Evolutionary conservation across 805 yeast genomes (phyloP).

Genomic region (Candida dendrica): DNA sequence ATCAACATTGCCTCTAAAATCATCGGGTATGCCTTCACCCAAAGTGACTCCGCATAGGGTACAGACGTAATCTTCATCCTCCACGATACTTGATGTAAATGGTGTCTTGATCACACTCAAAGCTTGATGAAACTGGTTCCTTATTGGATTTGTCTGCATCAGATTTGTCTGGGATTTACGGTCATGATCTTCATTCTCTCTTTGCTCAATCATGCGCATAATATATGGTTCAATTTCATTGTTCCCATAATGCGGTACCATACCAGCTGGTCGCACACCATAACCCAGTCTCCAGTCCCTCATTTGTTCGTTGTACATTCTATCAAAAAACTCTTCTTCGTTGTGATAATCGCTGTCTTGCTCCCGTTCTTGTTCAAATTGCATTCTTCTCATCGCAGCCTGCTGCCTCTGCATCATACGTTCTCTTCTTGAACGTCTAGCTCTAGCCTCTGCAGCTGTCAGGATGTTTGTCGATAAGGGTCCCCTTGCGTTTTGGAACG

Average conservation of each 20-base stretch:
- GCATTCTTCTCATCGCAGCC: too few species aligned
- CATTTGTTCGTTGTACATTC: too few species aligned
- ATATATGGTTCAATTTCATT: conserved; percentile 9
- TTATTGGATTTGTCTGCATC: conserved; percentile 1
- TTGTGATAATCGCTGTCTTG: too few species aligned
- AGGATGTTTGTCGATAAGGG: background rate
- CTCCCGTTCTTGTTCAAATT: too few species aligned
- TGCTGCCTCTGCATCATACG: too few species aligned
- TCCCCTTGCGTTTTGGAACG: background rate
- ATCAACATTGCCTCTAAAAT: conserved; percentile 28
- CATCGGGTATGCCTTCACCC: conserved; percentile 67
- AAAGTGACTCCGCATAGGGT: conserved; percentile 63
- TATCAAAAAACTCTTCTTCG: background rate
- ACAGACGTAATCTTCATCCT: conserved; percentile 42
- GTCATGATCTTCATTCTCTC: conserved; percentile 13
- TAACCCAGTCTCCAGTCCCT: too few species aligned
- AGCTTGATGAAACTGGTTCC: background rate
- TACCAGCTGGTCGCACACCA: too few species aligned
- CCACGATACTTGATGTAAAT: conserved; percentile 21
- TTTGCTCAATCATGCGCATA: conserved; percentile 10
- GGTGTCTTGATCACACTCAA: conserved; percentile 6
- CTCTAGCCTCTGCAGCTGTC: background rate
- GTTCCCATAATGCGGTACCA: background rate
- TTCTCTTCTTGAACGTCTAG: background rate
- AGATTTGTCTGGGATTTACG: conserved; percentile 6